Base-by-base conservation (phyloP, 257 asterid genomes). In the Apocynum venetum region DNA sequence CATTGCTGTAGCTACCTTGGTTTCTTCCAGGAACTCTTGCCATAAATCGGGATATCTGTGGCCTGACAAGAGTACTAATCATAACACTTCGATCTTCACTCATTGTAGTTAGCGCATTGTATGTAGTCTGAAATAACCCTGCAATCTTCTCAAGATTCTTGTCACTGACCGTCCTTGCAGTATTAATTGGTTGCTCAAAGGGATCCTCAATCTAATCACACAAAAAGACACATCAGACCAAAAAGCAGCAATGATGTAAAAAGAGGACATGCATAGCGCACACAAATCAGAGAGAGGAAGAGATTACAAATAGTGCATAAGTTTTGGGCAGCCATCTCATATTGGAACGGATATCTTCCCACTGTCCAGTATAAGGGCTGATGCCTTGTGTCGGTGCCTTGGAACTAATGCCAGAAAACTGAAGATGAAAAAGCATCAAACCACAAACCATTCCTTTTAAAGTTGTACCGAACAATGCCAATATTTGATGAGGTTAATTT, bases 281-380 rank as follows among this genome's bases (percentile, higher is more conserved):
- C 61, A 17, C 61, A 17, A 17, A 55, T 20, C 19, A 78, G 90
- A 56, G 88, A 4, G 8, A 59, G 74, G 65, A 82, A 79, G 85
- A 77, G 71, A 64, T 82, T 93, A 95, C 99, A 74, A 91, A 88
- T 48, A 95, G 74, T 14, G 97, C 85, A 68, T 85, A 95, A 76
- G 98, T 95, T 86, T 81, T 90, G 61, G 99, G 99, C 68, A 89
- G 86, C 99, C 99, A 93, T 88, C 96, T 88, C 97, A 84, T 89
- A 94, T 93, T 93, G 91, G 85, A 83, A 76, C 71, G 49, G n/a
- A 95, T 90, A 63, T 90, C 98, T 83, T 95, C 98, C 89, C 83
- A 80, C 80, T 83, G 94, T 77, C 97, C 98, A 79, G 88, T 74
- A 76, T 80, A 87, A 15, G 90, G 86, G 85, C 84, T 80, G 75